A percentile compares a stretch with the other conserved stretches of the same genome.
Conservation (phyloP, 2,329 filamentous ascomycete species). For the Fusarium sp. region DNA sequence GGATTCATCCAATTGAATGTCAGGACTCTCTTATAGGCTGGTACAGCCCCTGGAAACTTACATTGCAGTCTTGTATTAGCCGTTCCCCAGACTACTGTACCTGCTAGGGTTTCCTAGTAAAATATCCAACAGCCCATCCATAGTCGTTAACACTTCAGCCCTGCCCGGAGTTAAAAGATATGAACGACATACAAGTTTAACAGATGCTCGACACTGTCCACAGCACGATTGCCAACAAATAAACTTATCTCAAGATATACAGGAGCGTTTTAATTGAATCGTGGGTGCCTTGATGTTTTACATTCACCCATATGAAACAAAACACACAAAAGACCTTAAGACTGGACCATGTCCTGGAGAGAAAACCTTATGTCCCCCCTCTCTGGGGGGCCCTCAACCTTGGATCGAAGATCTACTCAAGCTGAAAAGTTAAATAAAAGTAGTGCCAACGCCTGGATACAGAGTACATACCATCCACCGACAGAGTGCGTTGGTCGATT, state of each 20-base stretch:
- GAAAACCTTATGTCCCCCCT: conserved; percentile 14
- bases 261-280: not conserved
- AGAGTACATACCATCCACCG: not conserved
- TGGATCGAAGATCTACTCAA: not conserved
- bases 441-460: not conserved
- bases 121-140: not conserved
- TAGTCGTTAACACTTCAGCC: not conserved
- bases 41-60: not conserved
- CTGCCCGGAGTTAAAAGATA: not conserved
- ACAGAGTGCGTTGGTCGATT: not conserved
- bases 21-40: not conserved
- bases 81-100: not conserved
- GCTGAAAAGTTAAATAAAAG: conserved; percentile 2
- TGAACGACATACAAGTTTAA: not conserved
- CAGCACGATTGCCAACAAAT: not conserved
- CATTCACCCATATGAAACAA: conserved; percentile 17
- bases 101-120: not conserved
- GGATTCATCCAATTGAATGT: not conserved
- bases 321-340: not conserved
- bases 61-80: not conserved
- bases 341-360: not conserved
- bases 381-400: not conserved
- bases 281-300: not conserved
- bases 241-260: not conserved
- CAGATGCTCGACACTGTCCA: not conserved